phyloP scores from a whole-genome alignment of 2,329 filamentous ascomycete species.

The Penicillium sp. region DNA sequence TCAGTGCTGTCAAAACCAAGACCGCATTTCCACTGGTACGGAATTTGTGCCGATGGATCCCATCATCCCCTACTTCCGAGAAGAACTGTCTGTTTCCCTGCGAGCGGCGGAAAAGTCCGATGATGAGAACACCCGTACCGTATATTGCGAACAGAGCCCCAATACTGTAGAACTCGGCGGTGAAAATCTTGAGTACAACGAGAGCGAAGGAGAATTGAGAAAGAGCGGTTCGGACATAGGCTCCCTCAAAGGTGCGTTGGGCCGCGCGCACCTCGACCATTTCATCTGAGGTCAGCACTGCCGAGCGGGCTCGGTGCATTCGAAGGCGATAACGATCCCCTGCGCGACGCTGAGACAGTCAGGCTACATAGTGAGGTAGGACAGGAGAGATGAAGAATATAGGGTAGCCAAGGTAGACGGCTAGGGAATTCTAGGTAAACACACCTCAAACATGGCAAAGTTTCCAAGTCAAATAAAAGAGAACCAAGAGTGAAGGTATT shows the following conservation, averaged over 20 bases:
- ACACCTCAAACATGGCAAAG: conserved; percentile 6
- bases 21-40: conserved; percentile 67
- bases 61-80: conserved; percentile 56
- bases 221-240: conserved; percentile 91
- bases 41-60: conserved; percentile 61
- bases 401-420: neutral
- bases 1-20: conserved; percentile 61
- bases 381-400: neutral
- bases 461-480: neutral
- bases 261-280: conserved; percentile 93
- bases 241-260: conserved; percentile 94
- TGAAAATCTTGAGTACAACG: conserved; percentile 95
- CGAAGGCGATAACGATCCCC: conserved; percentile 75
- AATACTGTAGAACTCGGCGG: conserved; percentile 91
- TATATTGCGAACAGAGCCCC: conserved; percentile 95
- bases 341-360: conserved; percentile 57
- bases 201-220: conserved; percentile 94
- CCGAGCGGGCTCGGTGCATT: conserved; percentile 78
- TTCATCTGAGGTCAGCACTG: conserved; percentile 77
- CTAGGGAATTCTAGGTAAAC: neutral
- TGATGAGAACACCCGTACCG: conserved; percentile 77
- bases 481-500: neutral
- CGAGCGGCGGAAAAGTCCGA: conserved; percentile 80
- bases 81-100: conserved; percentile 97
- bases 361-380: conserved; percentile 9